Evolutionary conservation across 169 alveolate genomes (phyloP), one percentile per base, ranked within the genome.

Genomic region (Plasmodium relictum): DNA sequence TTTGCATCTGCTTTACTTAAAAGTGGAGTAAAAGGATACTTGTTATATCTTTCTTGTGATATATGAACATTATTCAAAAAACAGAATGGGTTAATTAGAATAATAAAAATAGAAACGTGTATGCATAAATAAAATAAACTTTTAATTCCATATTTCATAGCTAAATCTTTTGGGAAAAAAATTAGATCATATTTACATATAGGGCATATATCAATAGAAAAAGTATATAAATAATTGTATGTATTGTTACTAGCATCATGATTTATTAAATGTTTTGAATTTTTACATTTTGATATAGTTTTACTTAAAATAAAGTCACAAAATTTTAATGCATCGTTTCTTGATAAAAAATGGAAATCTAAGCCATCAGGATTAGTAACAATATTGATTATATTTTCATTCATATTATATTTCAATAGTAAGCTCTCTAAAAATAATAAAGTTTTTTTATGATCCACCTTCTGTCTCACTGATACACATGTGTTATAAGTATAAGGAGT

Each of bases 401-500:
- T 98, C 74, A 98, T 98, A 88, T 97, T 97, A 92, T 97, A 96
- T 96, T 98, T 97, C 65, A 99, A 88, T 63, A 99, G 94, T 63
- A 98, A 92, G 96, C 98, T 98, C 93, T 99, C 99, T 65, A 99
- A 93, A 92, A 95, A 97, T 54, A 97, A 91, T 93, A 99, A 96
- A 9, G 99, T 98, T 65, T 99, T 93, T 93, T 98, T 98, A 91
- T 98, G 99, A 63, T 96, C 98, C 22, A 98, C 99, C 92, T 98
- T 98, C 92, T 99, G 99, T 72, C 99, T 95, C 20, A 98, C 96
- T 92, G 98, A 97, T 58, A 98, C 99, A 80, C 96, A 89, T 22
- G 99, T 98, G 45, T 96, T 96, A 99, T 99, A 99, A 9, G 98
- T 97, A 93, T 99, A 99, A 1, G 99, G 99, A n/a, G 99, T 99